A percentile compares a stretch with the other conserved stretches of the same genome.
Conservation (phyloP, 345 rosid species). For the Turnera subulata region DNA sequence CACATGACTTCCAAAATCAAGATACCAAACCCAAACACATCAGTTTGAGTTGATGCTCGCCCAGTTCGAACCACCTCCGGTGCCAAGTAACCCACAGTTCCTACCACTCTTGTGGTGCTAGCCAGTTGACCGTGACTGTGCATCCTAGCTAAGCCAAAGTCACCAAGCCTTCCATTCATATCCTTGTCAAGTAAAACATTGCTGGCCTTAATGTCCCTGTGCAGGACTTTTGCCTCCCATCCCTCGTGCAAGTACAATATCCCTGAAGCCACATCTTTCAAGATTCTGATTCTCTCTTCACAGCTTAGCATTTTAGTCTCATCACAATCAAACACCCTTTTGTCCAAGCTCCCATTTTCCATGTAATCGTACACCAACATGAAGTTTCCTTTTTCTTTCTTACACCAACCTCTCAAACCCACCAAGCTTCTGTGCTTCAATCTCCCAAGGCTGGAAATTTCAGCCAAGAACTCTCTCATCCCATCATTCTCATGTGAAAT, state of each 20-base stretch:
- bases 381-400: constrained; percentile 61
- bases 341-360: constrained; percentile 77
- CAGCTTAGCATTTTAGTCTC: constrained; percentile 34
- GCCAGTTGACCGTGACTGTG: constrained; percentile 54
- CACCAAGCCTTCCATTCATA: constrained; percentile 67
- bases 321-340: constrained; percentile 43
- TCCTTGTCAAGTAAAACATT: constrained; percentile 73
- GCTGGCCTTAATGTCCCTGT: constrained; percentile 78
- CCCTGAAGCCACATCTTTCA: constrained; percentile 64
- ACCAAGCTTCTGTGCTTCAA: constrained; percentile 64
- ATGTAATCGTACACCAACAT: constrained; percentile 75
- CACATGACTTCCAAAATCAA: constrained; percentile 52
- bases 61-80: constrained; percentile 57
- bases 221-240: constrained; percentile 72
- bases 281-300: constrained; percentile 47
- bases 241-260: constrained; percentile 66
- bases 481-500: constrained; percentile 65
- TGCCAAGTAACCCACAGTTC: constrained; percentile 74
- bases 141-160: constrained; percentile 71
- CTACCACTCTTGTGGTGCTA: constrained; percentile 62
- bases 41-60: constrained; percentile 39
- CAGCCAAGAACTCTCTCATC: constrained; percentile 63
- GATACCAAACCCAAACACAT: constrained; percentile 50
- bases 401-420: constrained; percentile 77
- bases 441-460: constrained; percentile 72